These are phyloP conservation scores for Syncephalastrum sp. DNA, from an alignment of 371 early-diverging fungal genomes.

Conservation along the genomic window DNA sequence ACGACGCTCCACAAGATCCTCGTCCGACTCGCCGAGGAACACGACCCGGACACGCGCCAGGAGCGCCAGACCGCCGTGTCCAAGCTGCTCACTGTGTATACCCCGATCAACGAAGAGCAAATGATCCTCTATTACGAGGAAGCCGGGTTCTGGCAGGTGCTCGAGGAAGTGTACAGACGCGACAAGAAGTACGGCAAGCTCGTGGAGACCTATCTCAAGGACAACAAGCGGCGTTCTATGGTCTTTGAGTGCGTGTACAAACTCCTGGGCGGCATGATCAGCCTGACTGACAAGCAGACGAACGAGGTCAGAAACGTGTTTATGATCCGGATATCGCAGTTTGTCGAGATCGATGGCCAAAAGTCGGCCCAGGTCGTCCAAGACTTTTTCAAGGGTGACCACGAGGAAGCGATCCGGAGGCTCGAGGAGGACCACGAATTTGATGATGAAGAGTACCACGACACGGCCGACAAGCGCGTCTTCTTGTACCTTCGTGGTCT, in stretches of 20 bases:
- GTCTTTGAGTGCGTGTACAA: slow-evolving; percentile 63
- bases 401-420: slow-evolving; percentile 55
- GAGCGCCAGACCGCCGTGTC: slow-evolving; percentile 72
- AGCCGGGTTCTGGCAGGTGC: slow-evolving; percentile 72
- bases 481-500: slow-evolving; percentile 70
- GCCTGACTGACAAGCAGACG: slow-evolving; percentile 54
- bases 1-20: slow-evolving; percentile 60
- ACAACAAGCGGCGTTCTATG: slow-evolving; percentile 52
- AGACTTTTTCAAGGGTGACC: slow-evolving; percentile 61
- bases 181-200: slow-evolving; percentile 66
- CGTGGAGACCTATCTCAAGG: slow-evolving; percentile 68
- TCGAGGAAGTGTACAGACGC: slow-evolving; percentile 64
- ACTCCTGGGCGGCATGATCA: slow-evolving; percentile 45
- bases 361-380: slow-evolving; percentile 62
- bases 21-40: slow-evolving; percentile 55
- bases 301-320: slow-evolving; percentile 59
- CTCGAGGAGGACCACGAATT: slow-evolving; percentile 54
- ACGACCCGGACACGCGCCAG: slow-evolving; percentile 48
- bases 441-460: slow-evolving; percentile 45
- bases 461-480: slow-evolving; percentile 48
- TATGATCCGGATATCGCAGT: slow-evolving; percentile 61
- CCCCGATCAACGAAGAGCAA: slow-evolving; percentile 55
- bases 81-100: slow-evolving; percentile 61
- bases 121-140: slow-evolving; percentile 61
- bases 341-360: slow-evolving; percentile 71